Conservation (phyloP, 2,329 filamentous ascomycete genomes). For the Botryotinia calthae region DNA sequence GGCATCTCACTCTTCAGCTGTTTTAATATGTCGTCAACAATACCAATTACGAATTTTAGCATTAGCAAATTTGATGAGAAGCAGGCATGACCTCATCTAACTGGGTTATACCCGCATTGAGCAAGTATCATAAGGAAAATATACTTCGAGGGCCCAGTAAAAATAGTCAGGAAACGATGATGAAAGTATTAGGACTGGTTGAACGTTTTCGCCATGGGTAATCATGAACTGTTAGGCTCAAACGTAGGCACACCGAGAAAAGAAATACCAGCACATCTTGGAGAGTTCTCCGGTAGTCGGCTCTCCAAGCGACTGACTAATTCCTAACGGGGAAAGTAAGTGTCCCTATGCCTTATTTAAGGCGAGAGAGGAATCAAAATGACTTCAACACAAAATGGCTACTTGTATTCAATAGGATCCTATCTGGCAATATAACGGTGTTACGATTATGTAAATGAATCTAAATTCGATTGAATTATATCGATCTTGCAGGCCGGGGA, state of each 20-base stretch:
- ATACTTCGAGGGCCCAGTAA: not conserved
- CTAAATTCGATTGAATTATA: not conserved
- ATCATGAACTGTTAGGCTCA: not conserved
- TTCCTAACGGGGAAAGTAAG: not conserved
- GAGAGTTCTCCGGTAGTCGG: not conserved
- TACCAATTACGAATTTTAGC: not conserved
- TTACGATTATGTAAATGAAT: not conserved
- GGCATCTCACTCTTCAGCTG: no score
- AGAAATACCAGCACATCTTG: not conserved
- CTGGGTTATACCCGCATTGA: not conserved
- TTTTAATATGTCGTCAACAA: not conserved
- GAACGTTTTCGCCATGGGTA: not conserved
- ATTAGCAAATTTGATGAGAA: not conserved
- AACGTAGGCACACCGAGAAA: rapidly evolving
- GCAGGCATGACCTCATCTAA: not conserved
- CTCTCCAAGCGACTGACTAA: not conserved
- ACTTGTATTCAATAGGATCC: not conserved
- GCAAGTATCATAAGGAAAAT: not conserved
- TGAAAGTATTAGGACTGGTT: not conserved
- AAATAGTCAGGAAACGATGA: not conserved
- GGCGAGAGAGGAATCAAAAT: not conserved
- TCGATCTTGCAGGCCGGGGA: no score
- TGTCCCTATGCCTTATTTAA: not conserved
- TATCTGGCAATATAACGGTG: not conserved
- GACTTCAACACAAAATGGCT: not conserved